Evolutionary conservation across 495 filamentous ascomycete genomes (phyloP).

Genomic region (Penicillium flavigenum): DNA sequence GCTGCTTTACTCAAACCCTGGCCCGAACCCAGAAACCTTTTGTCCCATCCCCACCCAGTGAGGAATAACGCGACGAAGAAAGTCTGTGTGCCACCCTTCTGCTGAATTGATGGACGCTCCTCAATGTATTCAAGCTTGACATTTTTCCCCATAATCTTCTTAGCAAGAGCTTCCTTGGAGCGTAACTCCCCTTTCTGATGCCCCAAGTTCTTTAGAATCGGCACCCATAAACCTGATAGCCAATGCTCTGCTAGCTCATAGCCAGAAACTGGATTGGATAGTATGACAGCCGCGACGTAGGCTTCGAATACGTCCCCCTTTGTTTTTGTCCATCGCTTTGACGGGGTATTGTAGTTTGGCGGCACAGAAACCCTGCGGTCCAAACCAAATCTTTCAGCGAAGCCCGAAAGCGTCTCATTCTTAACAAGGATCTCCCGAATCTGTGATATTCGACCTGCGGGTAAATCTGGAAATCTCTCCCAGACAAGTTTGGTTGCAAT

Average conservation of each 20-base stretch:
- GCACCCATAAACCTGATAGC: constrained; percentile 68
- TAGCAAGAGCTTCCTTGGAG: constrained; percentile 56
- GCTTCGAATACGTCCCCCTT: constrained; percentile 86
- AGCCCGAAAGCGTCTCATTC: constrained; percentile 71
- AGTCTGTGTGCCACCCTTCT: constrained; percentile 56
- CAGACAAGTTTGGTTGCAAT: constrained; percentile 65
- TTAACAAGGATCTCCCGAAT: constrained; percentile 70
- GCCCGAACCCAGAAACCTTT: constrained; percentile 64
- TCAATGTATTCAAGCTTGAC: constrained; percentile 67
- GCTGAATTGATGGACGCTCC: constrained; percentile 49
- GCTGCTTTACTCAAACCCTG: constrained; percentile 68
- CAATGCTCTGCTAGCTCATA: constrained; percentile 60
- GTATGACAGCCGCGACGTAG: constrained; percentile 74
- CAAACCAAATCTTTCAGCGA: constrained; percentile 65
- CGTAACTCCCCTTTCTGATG: constrained; percentile 40
- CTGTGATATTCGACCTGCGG: constrained; percentile 60
- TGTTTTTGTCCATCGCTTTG: constrained; percentile 63
- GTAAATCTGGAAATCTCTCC: constrained; percentile 57
- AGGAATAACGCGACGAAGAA: constrained; percentile 72
- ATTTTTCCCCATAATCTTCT: constrained; percentile 55
- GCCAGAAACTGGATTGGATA: constrained; percentile 61
- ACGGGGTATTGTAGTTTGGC: constrained; percentile 34
- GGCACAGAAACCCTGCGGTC: constrained; percentile 58
- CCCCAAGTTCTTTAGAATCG: constrained; percentile 35
- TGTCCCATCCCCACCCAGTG: constrained; percentile 68